Evolutionary conservation across 2,329 filamentous ascomycete species (phyloP).

Genomic region (Coniochaeta sp.): DNA sequence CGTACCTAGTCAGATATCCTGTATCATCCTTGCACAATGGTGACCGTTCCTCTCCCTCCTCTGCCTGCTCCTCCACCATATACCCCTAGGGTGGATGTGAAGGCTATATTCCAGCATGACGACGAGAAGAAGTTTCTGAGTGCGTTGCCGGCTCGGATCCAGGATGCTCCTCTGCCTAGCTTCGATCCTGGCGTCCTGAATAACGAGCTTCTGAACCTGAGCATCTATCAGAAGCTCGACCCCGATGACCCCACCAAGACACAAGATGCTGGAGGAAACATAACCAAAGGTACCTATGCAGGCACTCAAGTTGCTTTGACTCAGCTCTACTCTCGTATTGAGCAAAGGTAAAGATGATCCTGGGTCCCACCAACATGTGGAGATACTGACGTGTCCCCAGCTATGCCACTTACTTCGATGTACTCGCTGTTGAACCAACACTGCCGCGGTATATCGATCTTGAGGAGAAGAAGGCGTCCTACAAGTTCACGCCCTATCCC

Average conservation of each 20-base stretch:
- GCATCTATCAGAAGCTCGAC: slow-evolving; percentile 18
- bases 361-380: too few species aligned
- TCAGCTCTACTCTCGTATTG: slow-evolving; percentile 24
- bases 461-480: slow-evolving; percentile 20
- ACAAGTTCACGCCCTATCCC: slow-evolving; percentile 19
- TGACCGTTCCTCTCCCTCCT: neutral
- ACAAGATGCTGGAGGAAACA: slow-evolving; percentile 18
- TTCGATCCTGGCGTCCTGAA: slow-evolving; percentile 26
- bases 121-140: slow-evolving; percentile 14
- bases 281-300: slow-evolving; percentile 21
- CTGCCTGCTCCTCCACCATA: slow-evolving; percentile 11
- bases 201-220: slow-evolving; percentile 20
- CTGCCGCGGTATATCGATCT: slow-evolving; percentile 21
- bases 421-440: slow-evolving; percentile 23
- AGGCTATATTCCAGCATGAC: slow-evolving; percentile 19
- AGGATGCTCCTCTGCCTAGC: slow-evolving; percentile 19
- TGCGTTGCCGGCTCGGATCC: slow-evolving; percentile 9
- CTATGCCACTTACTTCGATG: slow-evolving; percentile 25
- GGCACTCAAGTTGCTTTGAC: slow-evolving; percentile 26
- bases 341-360: slow-evolving; percentile 19
- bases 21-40: neutral
- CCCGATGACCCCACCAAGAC: slow-evolving; percentile 13
- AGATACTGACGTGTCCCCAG: slow-evolving; percentile 9
- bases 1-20: neutral
- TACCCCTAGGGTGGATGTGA: slow-evolving; percentile 5